Conservation (phyloP, 2,329 filamentous ascomycete species). For the Fusarium sp. region DNA sequence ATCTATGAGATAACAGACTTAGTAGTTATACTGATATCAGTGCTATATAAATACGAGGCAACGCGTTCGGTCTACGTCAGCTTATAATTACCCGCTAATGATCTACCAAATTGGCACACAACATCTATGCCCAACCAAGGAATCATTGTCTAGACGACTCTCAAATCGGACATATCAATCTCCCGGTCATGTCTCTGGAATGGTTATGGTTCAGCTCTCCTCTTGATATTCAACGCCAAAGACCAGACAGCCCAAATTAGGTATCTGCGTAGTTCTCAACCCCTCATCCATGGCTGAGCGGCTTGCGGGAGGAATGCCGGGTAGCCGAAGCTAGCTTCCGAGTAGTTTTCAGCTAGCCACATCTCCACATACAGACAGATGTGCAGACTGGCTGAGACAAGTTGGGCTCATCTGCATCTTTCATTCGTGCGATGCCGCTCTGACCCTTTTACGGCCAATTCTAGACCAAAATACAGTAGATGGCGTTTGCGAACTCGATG, state of each 20-base stretch:
- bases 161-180: accelerated
- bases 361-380: background rate
- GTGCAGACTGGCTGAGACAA: background rate
- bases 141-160: accelerated
- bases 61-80: background rate
- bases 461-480: background rate
- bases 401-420: background rate
- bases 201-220: background rate
- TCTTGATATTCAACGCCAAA: accelerated
- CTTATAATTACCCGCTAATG: background rate
- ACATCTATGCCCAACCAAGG: accelerated
- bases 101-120: accelerated
- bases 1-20: background rate
- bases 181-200: background rate
- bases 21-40: background rate
- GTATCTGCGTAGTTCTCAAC: no score
- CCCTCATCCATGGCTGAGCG: background rate
- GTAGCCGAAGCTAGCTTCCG: background rate
- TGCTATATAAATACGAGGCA: background rate
- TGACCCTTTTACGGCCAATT: background rate
- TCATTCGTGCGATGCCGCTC: background rate
- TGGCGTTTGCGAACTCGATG: accelerated
- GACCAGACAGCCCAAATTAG: background rate
- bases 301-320: background rate
- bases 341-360: background rate